Percentiles rank a stretch among this genome's conserved stretches.
These are phyloP conservation scores for Xerocomellus amylosporus DNA, from an alignment of 768 basidiomycete species.

Conservation along the genomic window DNA sequence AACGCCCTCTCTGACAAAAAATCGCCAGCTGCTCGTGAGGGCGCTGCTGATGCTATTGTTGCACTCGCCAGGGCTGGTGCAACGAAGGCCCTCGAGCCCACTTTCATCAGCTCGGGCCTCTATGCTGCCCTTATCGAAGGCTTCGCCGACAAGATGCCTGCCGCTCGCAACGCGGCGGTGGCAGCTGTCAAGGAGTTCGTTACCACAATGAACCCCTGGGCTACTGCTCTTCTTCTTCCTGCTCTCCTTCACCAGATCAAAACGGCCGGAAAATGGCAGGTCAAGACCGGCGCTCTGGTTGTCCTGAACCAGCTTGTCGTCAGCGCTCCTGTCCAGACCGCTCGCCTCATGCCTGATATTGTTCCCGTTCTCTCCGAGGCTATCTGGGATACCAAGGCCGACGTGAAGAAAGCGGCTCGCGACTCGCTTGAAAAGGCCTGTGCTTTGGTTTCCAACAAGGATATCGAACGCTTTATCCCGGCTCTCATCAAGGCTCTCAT, in stretches of 20 bases:
- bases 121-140: conserved; percentile 85
- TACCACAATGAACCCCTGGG: conserved; percentile 86
- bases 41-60: conserved; percentile 70
- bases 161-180: conserved; percentile 80
- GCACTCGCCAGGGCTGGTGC: conserved; percentile 68
- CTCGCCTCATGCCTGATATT: conserved; percentile 90
- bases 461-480: conserved; percentile 94
- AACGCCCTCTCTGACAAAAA: conserved; percentile 96
- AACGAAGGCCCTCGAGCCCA: conserved; percentile 80
- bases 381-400: conserved; percentile 98
- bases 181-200: conserved; percentile 78
- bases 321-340: conserved; percentile 78
- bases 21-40: conserved; percentile 87
- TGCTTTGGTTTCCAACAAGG: conserved; percentile 96
- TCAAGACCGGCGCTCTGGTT: conserved; percentile 86
- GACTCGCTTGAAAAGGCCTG: conserved; percentile 92
- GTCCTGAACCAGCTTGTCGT: conserved; percentile 84
- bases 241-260: conserved; percentile 90
- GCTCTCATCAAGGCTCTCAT: conserved; percentile 97
- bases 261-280: conserved; percentile 95
- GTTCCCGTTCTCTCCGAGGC: conserved; percentile 92
- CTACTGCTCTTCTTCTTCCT: conserved; percentile 76
- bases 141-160: conserved; percentile 93
- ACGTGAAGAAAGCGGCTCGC: conserved; percentile 98
- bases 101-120: conserved; percentile 82